Evolutionary conservation across 768 basidiomycete genomes (phyloP), one percentile per base, ranked within the genome.

Genomic region (Lactarius sp.): DNA sequence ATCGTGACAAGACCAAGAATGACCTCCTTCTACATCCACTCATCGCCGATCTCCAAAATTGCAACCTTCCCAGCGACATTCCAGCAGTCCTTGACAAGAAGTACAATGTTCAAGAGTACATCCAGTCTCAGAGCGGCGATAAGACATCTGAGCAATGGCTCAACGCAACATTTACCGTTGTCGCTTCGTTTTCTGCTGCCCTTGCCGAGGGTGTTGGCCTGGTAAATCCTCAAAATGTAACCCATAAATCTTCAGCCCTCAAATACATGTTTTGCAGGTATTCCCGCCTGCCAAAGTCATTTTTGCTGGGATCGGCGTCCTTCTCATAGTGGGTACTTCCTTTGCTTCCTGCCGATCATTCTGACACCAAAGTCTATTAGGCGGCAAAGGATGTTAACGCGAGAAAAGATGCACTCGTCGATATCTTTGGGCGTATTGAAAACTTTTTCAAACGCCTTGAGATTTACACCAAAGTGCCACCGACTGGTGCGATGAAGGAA

Each of bases 351-450:
- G 27, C 18, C 9, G 16, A 13, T 27, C n/a, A 16, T 27, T 51
- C 27, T 59, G 47, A 31, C 2, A 31, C 2, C 50, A 6, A 18
- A 14, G 18, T 37, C 10, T 27, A 18, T 42, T 9, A 59, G 58
- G 47, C 58, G 12, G 58, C 50, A 6, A 52, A 8, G 27, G 58
- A 59, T 33, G 58, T 59, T 0, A 18, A 27, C 4, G 50, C 58
- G 16, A 42, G 50, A 9, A 36, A 59, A n/a, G 50, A 59, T 33
- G 36, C 58, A 6, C 37, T 59, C 27, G 31, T 41, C 27, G 58
- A 51, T 18, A 16, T 59, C 18, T 59, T 59, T 9, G 50, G 31
- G 18, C 56, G 50, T 18, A 59, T 59, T n/a, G 58, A 59, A 31
- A 33, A 9, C 6, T 42, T 59, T 9, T 59, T 59, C 39, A 42